Percentiles rank a stretch among this genome's conserved stretches.
These are phyloP conservation scores for Alternaria sp. DNA, from an alignment of 2,329 filamentous ascomycete species.

Conservation along the genomic window DNA sequence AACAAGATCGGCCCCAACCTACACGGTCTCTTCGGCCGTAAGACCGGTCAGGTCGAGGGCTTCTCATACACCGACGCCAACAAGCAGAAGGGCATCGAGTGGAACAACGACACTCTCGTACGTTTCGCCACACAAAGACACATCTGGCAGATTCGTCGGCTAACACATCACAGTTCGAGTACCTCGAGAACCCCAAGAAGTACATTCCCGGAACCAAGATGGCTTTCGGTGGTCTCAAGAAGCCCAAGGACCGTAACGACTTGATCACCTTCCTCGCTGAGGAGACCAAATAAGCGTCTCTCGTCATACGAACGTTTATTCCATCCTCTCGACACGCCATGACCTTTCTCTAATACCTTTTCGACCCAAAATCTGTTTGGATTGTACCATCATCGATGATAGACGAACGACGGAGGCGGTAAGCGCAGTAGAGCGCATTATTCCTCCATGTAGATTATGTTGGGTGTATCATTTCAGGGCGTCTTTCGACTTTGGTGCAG, in stretches of 20 bases:
- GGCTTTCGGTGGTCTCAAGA: constrained; percentile 99
- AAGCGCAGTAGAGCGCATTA: constrained; percentile 31
- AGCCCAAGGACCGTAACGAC: constrained; percentile 99
- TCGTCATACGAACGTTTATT: constrained; percentile 26
- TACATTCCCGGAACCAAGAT: constrained; percentile 99
- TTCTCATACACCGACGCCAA: constrained; percentile 99
- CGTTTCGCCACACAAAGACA: constrained; percentile 34
- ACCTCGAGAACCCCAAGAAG: constrained; percentile 99
- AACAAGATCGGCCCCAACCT: constrained; percentile 99
- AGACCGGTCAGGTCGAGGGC: constrained; percentile 89
- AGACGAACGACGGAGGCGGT: constrained; percentile 51
- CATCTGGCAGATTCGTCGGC: background rate
- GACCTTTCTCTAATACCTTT: constrained; percentile 40
- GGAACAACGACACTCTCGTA: constrained; percentile 87
- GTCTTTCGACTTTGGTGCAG: constrained; percentile 46
- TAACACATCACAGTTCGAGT: constrained; percentile 74
- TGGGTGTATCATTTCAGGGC: constrained; percentile 46
- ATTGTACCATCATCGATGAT: constrained; percentile 52
- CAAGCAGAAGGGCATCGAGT: constrained; percentile 93
- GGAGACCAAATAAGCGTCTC: constrained; percentile 69
- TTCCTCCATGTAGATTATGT: constrained; percentile 48
- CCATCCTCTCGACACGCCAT: constrained; percentile 33
- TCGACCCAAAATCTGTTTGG: constrained; percentile 33
- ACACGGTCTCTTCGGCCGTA: constrained; percentile 96
- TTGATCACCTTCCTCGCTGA: constrained; percentile 87